Evolutionary conservation across 345 rosid species (phyloP).

Genomic region (Heritiera fomes): DNA sequence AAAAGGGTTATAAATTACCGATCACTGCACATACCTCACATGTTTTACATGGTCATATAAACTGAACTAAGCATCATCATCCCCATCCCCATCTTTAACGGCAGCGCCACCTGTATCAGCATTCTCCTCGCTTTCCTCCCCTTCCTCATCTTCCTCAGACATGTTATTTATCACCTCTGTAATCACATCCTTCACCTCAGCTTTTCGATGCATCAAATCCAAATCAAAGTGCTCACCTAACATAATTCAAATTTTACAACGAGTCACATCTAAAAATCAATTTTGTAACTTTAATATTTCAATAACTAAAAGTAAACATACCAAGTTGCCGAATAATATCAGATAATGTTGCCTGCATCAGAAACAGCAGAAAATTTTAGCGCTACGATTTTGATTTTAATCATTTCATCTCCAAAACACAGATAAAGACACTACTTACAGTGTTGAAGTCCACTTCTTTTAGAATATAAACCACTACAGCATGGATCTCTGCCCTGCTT

Average conservation of each 20-base stretch:
- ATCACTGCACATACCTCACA: conserved; percentile 26
- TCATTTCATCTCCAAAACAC: conserved; percentile 1
- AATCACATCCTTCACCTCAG: conserved; percentile 88
- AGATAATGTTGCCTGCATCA: conserved; percentile 82
- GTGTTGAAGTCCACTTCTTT: conserved; percentile 97
- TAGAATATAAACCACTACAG: conserved; percentile 70
- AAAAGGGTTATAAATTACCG: not conserved
- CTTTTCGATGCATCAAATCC: conserved; percentile 76
- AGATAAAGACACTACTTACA: conserved; percentile 45
- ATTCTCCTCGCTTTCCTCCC: conserved; percentile 52
- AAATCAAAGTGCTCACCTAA: conserved; percentile 73
- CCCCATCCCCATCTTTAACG: conserved; percentile 44
- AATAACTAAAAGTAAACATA: conserved; percentile 31
- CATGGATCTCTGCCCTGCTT: conserved; percentile 84
- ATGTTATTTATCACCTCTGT: conserved; percentile 87
- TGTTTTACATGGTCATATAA: conserved; percentile 8
- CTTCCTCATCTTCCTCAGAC: conserved; percentile 88
- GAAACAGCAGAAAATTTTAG: conserved; percentile 15
- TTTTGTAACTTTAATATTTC: not conserved
- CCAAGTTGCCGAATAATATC: conserved; percentile 87
- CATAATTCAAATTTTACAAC: conserved; percentile 19
- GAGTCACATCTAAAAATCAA: not conserved
- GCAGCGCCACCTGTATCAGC: conserved; percentile 47
- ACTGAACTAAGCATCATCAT: conserved; percentile 40
- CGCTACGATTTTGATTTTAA: not conserved